Percentiles rank a stretch among this genome's conserved stretches.
phyloP scores from a whole-genome alignment of 1,284 basidiomycete species.

The Polyporus tsugae region DNA sequence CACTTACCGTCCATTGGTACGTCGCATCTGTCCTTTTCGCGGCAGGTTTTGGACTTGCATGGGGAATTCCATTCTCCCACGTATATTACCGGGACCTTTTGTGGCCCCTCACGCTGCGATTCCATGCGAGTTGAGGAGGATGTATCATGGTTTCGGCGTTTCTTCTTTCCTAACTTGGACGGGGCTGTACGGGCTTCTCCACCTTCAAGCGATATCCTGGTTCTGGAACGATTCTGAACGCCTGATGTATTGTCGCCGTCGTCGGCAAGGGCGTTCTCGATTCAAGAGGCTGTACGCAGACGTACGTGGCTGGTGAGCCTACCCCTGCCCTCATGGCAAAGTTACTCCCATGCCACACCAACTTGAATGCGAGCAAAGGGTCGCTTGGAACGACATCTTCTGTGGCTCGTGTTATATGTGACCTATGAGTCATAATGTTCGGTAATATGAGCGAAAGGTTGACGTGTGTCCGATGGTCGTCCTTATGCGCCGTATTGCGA shows the following conservation, averaged over 20 bases:
- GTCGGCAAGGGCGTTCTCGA: conserved; percentile 12
- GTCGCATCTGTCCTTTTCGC: conserved; percentile 34
- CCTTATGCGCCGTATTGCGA: background rate
- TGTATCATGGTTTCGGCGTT: conserved; percentile 10
- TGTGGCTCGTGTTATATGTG: background rate
- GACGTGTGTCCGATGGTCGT: background rate
- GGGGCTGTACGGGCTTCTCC: conserved; percentile 10
- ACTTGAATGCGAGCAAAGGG: background rate
- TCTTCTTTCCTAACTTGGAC: conserved; percentile 6
- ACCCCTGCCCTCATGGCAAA: background rate
- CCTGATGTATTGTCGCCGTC: background rate
- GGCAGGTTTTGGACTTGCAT: conserved; percentile 4
- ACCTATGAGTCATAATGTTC: background rate
- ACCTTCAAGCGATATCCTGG: background rate
- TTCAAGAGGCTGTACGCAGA: conserved; percentile 8
- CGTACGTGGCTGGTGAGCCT: background rate
- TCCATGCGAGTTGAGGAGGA: background rate
- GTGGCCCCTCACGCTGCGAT: background rate
- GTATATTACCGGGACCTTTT: background rate
- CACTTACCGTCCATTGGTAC: conserved; percentile 86
- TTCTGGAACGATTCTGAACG: conserved; percentile 12
- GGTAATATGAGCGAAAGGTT: background rate
- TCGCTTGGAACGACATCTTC: background rate
- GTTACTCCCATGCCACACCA: background rate
- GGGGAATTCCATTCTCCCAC: conserved; percentile 2